phyloP scores from a whole-genome alignment of 495 filamentous ascomycete genomes.

The Hypoxylon trugodes region DNA sequence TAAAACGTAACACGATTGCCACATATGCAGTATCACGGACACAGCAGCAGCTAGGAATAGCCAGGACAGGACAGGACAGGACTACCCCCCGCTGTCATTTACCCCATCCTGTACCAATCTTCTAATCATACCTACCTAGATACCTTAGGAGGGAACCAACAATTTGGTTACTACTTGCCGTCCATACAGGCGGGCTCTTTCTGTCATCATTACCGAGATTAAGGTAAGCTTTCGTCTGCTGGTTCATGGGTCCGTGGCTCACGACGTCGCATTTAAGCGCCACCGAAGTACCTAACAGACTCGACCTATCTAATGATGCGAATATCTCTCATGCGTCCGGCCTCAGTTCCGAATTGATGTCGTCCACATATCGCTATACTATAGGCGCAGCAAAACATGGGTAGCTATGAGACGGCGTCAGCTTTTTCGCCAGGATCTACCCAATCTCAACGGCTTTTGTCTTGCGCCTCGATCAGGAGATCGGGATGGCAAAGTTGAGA shows the following conservation, averaged over 20 bases:
- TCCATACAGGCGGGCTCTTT: constrained; percentile 5
- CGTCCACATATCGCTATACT: constrained; percentile 11
- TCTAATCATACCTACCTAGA: too few relatives aligned
- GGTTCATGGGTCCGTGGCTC: constrained; percentile 9
- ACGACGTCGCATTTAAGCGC: constrained; percentile 29
- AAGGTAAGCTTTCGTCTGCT: constrained; percentile 3
- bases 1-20: constrained; percentile 36
- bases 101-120: constrained; percentile 20
- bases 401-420: constrained; percentile 1
- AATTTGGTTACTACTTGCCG: constrained; percentile 7
- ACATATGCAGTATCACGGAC: constrained; percentile 41
- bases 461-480: constrained; percentile 27
- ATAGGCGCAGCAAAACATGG: constrained; percentile 13
- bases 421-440: constrained; percentile 15
- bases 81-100: constrained; percentile 35
- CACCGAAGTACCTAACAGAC: neutral
- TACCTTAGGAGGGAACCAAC: constrained; percentile 25
- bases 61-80: constrained; percentile 21
- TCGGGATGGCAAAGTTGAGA: constrained; percentile 36
- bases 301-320: neutral
- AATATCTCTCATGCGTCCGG: constrained; percentile 4
- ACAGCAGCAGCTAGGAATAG: constrained; percentile 40
- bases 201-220: constrained; percentile 12
- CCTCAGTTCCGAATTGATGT: constrained; percentile 22
- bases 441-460: constrained; percentile 32